Evolutionary conservation across 176 grass and related monocot species (phyloP).

Genomic region (Melocanna baccifera): DNA sequence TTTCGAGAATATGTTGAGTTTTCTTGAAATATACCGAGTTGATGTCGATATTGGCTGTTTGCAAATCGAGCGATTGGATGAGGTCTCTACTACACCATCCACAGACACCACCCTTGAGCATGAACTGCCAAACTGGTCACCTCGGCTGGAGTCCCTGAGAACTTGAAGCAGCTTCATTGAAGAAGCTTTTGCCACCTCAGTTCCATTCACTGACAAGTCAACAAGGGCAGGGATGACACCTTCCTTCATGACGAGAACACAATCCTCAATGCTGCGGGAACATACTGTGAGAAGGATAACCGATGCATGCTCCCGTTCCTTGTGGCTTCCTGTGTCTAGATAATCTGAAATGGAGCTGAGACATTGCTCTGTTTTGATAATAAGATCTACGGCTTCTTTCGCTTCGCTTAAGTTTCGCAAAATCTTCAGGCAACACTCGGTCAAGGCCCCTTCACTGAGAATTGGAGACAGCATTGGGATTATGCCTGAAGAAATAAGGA

Average conservation of each 20-base stretch:
- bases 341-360: constrained; percentile 60
- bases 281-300: constrained; percentile 58
- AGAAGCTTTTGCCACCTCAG: constrained; percentile 39
- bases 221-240: constrained; percentile 80
- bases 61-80: constrained; percentile 14
- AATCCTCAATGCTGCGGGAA: constrained; percentile 45
- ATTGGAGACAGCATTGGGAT: constrained; percentile 51
- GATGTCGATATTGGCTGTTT: constrained; percentile 41
- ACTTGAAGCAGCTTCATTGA: constrained; percentile 58
- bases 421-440: constrained; percentile 56
- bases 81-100: constrained; percentile 5
- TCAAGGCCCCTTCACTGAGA: constrained; percentile 38
- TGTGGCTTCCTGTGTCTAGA: constrained; percentile 53
- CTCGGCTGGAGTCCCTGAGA: constrained; percentile 47
- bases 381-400: constrained; percentile 45
- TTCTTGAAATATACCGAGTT: constrained; percentile 55
- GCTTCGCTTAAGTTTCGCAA: constrained; percentile 49
- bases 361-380: constrained; percentile 42
- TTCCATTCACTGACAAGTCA: constrained; percentile 81
- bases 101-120: constrained; percentile 31
- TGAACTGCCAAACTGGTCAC: constrained; percentile 32
- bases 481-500: constrained; percentile 50
- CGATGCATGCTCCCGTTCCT: constrained; percentile 61
- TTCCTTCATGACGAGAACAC: constrained; percentile 67
- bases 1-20: constrained; percentile 63